These are phyloP conservation scores for Hyaloperonospora arabidopsidis DNA, from an alignment of 352 stramenopile genomes.

Conservation along the genomic window DNA sequence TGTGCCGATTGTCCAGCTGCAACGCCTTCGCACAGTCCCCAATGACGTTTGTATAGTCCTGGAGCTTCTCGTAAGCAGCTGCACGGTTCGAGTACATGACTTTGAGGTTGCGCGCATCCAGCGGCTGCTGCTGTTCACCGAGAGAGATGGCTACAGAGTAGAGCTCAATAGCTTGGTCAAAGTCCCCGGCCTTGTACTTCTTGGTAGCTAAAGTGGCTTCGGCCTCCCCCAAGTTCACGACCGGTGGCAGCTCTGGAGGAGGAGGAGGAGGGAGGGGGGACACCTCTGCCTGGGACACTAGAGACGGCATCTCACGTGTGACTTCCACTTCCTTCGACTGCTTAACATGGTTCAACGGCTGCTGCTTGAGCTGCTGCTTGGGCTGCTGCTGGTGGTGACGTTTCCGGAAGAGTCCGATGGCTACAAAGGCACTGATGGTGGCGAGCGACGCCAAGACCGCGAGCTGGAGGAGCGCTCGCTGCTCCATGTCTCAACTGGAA, in stretches of 20 bases:
- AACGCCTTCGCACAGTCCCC: conserved; percentile 54
- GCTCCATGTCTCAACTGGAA: conserved; percentile 24
- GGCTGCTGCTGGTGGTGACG: conserved; percentile 32
- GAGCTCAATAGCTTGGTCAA: conserved; percentile 55
- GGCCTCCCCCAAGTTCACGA: conserved; percentile 42
- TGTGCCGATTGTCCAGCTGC: conserved; percentile 57
- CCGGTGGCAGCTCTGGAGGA: conserved; percentile 4
- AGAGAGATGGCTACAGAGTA: conserved; percentile 60
- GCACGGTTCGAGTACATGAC: conserved; percentile 83
- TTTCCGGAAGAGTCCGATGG: conserved; percentile 43
- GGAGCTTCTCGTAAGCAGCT: conserved; percentile 61
- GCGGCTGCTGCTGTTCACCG: conserved; percentile 42
- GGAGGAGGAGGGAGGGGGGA: conserved; percentile 26
- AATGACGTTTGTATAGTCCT: conserved; percentile 55
- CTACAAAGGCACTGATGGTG: conserved; percentile 53
- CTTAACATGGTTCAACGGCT: conserved; percentile 18
- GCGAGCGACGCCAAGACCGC: conserved; percentile 65
- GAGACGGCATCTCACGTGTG: no score
- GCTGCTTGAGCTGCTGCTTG: no score
- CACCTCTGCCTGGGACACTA: not conserved
- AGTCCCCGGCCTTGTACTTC: conserved; percentile 73
- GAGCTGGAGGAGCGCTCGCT: conserved; percentile 55
- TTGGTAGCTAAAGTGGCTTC: conserved; percentile 63
- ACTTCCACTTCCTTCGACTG: conserved; percentile 8
- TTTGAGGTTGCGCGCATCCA: conserved; percentile 71